phyloP scores from a whole-genome alignment of 192 early-diverging fungal species.

The Cladochytrium replicatum region DNA sequence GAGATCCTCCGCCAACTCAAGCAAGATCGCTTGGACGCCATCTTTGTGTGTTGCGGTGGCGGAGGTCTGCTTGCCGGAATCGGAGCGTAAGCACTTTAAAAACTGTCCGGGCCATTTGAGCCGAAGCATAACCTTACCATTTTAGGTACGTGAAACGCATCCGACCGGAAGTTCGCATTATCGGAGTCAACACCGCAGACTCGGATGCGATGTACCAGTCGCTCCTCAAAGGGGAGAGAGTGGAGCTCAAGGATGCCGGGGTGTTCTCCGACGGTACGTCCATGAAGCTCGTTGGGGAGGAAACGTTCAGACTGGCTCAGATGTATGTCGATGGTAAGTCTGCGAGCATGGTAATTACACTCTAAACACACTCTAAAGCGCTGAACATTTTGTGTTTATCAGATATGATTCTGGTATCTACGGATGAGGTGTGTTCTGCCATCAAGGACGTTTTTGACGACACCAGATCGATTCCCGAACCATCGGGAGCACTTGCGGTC shows the following conservation, averaged over 20 bases:
- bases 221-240: constrained; percentile 19
- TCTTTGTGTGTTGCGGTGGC: constrained; percentile 42
- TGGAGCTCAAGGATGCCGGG: constrained; percentile 31
- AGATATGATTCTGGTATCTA: constrained; percentile 40
- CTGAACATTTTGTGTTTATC: too few species aligned
- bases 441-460: constrained; percentile 27
- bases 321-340: constrained; percentile 23
- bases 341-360: too few species aligned
- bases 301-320: constrained; percentile 22
- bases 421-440: constrained; percentile 40
- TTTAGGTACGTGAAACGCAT: constrained; percentile 36
- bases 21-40: constrained; percentile 30
- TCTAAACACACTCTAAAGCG: too few species aligned
- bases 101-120: too few species aligned
- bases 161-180: constrained; percentile 33
- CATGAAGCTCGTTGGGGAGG: constrained; percentile 33
- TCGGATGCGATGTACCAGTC: constrained; percentile 35
- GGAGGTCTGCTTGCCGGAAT: constrained; percentile 43
- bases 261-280: constrained; percentile 43
- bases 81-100: constrained; percentile 15
- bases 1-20: constrained; percentile 38
- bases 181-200: constrained; percentile 42
- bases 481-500: constrained; percentile 37
- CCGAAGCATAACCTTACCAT: too few species aligned
- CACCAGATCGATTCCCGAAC: constrained; percentile 40